Evolutionary conservation across 805 yeast genomes (phyloP).

Genomic region (Priceomyces melissophilus): DNA sequence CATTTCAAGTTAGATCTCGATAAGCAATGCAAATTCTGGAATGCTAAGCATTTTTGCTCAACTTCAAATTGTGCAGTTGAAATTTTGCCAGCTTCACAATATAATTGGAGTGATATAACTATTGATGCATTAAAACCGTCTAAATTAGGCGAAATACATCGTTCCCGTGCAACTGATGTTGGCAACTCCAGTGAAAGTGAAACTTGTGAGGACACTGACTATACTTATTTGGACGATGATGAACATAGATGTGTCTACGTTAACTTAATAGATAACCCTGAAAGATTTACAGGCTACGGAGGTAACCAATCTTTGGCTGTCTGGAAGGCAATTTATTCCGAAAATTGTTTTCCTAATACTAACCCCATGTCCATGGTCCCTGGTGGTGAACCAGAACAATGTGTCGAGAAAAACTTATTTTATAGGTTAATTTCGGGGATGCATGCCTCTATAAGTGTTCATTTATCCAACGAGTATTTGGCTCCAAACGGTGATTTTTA

Average conservation of each 20-base stretch:
- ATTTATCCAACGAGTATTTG: slow-evolving; percentile 78
- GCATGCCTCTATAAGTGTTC: slow-evolving; percentile 95
- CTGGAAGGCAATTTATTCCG: slow-evolving; percentile 90
- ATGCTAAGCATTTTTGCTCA: slow-evolving; percentile 77
- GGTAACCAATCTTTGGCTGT: slow-evolving; percentile 90
- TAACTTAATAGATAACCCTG: slow-evolving; percentile 85
- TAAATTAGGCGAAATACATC: slow-evolving; percentile 50
- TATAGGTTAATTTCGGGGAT: slow-evolving; percentile 85
- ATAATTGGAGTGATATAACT: slow-evolving; percentile 55
- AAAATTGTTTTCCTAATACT: slow-evolving; percentile 74
- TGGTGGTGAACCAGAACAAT: slow-evolving; percentile 42
- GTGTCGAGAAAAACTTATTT: slow-evolving; percentile 84
- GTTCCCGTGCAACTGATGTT: slow-evolving; percentile 15
- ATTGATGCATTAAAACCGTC: slow-evolving; percentile 69
- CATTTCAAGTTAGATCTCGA: slow-evolving; percentile 83
- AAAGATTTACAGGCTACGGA: slow-evolving; percentile 93
- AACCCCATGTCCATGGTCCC: slow-evolving; percentile 34
- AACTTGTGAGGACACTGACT: slow-evolving; percentile 53
- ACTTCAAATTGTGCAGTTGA: slow-evolving; percentile 90
- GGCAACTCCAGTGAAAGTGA: slow-evolving; percentile 4
- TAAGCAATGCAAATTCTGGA: slow-evolving; percentile 83
- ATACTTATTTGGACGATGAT: slow-evolving; percentile 67
- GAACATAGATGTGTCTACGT: slow-evolving; percentile 76
- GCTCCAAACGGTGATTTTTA: slow-evolving; percentile 75
- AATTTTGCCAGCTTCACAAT: slow-evolving; percentile 60